A percentile compares a stretch with the other conserved stretches of the same genome.
Evolutionary conservation across 352 stramenopile genomes (phyloP).

Genomic region (Phytophthora brassicae): DNA sequence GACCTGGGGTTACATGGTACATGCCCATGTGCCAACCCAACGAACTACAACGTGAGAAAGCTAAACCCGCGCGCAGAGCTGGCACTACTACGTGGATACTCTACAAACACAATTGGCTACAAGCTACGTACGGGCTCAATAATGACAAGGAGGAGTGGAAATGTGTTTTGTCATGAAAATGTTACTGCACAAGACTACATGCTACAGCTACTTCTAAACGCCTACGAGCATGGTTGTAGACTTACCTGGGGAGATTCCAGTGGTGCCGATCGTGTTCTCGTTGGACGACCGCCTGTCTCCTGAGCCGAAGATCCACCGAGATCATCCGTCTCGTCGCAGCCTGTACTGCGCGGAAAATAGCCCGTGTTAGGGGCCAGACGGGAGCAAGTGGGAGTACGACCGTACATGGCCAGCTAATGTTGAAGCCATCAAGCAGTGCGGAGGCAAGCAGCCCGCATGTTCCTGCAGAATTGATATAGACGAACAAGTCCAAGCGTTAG

Average conservation of each 20-base stretch:
- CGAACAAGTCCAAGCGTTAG: background rate
- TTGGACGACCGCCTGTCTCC: too few relatives aligned
- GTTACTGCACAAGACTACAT: background rate
- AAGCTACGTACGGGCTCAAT: background rate
- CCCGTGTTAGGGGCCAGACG: too few relatives aligned
- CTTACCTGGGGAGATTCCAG: background rate
- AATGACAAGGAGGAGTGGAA: background rate
- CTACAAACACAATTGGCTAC: background rate
- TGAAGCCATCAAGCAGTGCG: too few relatives aligned
- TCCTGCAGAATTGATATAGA: background rate
- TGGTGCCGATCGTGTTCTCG: too few relatives aligned
- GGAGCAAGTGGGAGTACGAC: too few relatives aligned
- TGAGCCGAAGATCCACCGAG: too few relatives aligned
- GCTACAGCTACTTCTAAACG: background rate
- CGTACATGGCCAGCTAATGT: too few relatives aligned
- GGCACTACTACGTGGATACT: background rate
- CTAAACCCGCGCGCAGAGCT: background rate
- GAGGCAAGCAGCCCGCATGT: background rate
- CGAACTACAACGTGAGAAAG: conserved; percentile 3
- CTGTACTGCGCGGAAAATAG: too few relatives aligned
- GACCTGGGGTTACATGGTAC: conserved; percentile 4
- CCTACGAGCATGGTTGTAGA: background rate
- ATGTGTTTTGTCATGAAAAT: background rate
- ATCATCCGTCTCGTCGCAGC: too few relatives aligned
- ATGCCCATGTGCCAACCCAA: conserved; percentile 6